Evolutionary conservation across 2,329 filamentous ascomycete species (phyloP).

Genomic region (Chaetomium globosum): DNA sequence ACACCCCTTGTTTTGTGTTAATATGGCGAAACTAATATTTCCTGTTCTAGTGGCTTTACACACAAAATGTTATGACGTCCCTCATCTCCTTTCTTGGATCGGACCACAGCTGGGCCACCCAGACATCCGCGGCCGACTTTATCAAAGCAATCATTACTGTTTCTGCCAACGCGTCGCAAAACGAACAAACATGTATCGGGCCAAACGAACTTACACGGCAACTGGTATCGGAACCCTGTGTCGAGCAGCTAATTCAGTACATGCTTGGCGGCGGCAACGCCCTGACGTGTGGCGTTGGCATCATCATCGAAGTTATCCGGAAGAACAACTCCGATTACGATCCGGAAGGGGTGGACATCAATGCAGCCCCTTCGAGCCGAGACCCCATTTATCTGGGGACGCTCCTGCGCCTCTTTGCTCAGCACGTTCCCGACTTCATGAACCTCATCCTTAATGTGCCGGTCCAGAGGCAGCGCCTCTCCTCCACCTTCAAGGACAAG

Average conservation of each 20-base stretch:
- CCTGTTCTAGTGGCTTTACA: conserved; percentile 78
- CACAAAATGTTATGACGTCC: conserved; percentile 82
- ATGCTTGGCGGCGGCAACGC: conserved; percentile 95
- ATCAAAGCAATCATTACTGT: conserved; percentile 99
- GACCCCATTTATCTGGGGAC: conserved; percentile 97
- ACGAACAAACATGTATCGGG: conserved; percentile 97
- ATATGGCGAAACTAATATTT: conserved; percentile 2
- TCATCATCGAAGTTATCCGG: conserved; percentile 96
- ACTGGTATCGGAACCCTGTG: conserved; percentile 82
- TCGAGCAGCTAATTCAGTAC: conserved; percentile 80
- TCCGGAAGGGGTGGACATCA: conserved; percentile 80
- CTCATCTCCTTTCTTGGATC: conserved; percentile 85
- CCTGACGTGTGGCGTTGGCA: conserved; percentile 92
- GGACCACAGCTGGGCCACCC: conserved; percentile 83
- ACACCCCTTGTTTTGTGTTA: background rate
- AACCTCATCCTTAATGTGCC: conserved; percentile 78
- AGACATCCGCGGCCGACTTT: conserved; percentile 96
- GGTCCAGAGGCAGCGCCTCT: conserved; percentile 72
- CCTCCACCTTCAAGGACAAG: conserved; percentile 84
- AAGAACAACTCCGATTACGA: conserved; percentile 99
- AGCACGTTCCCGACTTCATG: conserved; percentile 94
- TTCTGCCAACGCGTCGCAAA: conserved; percentile 95
- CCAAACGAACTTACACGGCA: conserved; percentile 96
- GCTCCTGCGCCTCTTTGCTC: conserved; percentile 82
- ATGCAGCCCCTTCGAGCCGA: conserved; percentile 75